Evolutionary conservation across 768 basidiomycete genomes (phyloP), one percentile per base, ranked within the genome.

Genomic region (Royoungia palumana): DNA sequence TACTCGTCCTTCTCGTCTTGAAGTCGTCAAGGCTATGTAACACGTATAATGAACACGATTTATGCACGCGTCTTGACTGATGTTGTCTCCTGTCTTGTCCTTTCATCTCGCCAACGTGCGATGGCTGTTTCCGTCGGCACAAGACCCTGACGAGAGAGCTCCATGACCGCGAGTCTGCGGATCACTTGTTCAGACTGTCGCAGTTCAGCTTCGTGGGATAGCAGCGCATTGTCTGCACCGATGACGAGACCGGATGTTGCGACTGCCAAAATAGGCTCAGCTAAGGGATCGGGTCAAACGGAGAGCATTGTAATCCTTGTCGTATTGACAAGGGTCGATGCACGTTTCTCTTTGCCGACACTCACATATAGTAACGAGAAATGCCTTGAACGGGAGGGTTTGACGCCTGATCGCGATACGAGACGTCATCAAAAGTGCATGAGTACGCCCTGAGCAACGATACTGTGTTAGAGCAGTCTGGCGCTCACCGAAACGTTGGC

Each of bases 51-150:
- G 54, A 19, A 11, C 21, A 43, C 32, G 14, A 34, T 22, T 30
- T 54, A 53, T 48, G 37, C 36, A 37, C 32, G 45, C 40, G 22
- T 36, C 28, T 48, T 46, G 48, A 30, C 51, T 20, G 40, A 42
- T 8, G 43, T 37, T 52, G 38, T 39, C 24, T 57, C 50, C 30
- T 51, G 49, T 45, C 48, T 60, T 48, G 65, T 59, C 53, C 66
- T 69, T 55, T 75, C 71, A 47, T 72, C 78, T 62, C 78, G 85
- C 91, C 91, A 94, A 63, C 81, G 82, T 27, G 81, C 74, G 27
- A 94, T 93, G 53, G 87, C 89, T 9, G 86, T 81, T 66, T 94
- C 91, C 7, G 90, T 92, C 2, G 82, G 81, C 45, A 94, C 77
- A 37, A 87, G 71, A 21, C 91, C 91, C 51, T 80, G 79, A 34